Percentiles rank a stretch among this genome's conserved stretches.
Conservation (phyloP, 257 asterid species). For the Ehretia macrophylla region DNA sequence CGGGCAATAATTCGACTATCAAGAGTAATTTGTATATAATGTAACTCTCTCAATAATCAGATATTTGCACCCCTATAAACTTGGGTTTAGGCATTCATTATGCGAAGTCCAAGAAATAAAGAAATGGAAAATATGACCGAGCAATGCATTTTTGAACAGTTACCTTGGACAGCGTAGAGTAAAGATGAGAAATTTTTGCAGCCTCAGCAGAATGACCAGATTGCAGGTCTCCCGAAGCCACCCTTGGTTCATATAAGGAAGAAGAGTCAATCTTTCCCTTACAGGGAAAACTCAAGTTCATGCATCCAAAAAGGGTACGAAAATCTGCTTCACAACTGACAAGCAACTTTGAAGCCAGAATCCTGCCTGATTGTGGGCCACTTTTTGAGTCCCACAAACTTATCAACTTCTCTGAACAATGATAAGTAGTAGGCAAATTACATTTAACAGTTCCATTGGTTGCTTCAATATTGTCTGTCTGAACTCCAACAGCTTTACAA, state of each 20-base stretch:
- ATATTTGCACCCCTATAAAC: too few relatives aligned
- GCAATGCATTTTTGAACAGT: neutral
- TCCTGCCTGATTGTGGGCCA: conserved; percentile 47
- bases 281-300: conserved; percentile 27
- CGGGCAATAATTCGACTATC: too few relatives aligned
- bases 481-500: conserved; percentile 48
- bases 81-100: too few relatives aligned
- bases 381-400: conserved; percentile 56
- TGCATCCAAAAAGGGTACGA: conserved; percentile 55
- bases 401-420: conserved; percentile 45
- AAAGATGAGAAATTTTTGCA: conserved; percentile 57
- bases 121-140: neutral
- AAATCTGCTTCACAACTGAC: conserved; percentile 61
- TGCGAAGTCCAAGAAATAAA: too few relatives aligned
- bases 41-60: too few relatives aligned
- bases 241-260: conserved; percentile 21
- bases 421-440: conserved; percentile 14
- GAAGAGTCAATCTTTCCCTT: conserved; percentile 17
- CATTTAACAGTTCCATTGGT: conserved; percentile 22
- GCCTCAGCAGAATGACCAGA: conserved; percentile 38
- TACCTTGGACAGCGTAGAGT: conserved; percentile 72
- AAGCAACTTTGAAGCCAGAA: conserved; percentile 51
- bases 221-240: conserved; percentile 22
- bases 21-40: too few relatives aligned
- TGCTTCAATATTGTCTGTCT: conserved; percentile 44